Evolutionary conservation across 2,329 filamentous ascomycete genomes (phyloP).

Genomic region (Verticillium klebahnii): DNA sequence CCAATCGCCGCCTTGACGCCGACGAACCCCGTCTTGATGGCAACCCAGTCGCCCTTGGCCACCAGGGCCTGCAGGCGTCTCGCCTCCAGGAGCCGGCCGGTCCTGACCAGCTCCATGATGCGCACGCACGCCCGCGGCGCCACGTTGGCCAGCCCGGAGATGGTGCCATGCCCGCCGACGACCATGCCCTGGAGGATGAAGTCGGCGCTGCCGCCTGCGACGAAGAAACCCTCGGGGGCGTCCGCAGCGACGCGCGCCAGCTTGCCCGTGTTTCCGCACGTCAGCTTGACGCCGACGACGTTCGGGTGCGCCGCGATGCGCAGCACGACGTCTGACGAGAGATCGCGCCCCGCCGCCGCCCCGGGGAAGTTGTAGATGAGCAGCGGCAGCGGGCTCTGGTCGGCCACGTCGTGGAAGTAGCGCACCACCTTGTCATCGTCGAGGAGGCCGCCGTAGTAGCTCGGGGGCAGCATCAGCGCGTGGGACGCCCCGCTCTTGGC

Average conservation of each 20-base stretch:
- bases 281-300: conserved; percentile 60
- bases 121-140: conserved; percentile 61
- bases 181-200: conserved; percentile 68
- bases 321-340: conserved; percentile 52
- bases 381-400: conserved; percentile 51
- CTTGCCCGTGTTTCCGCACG: conserved; percentile 61
- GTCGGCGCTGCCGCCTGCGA: conserved; percentile 68
- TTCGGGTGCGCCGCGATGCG: conserved; percentile 48
- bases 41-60: conserved; percentile 40
- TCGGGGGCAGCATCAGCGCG: conserved; percentile 63
- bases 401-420: conserved; percentile 59
- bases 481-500: conserved; percentile 60
- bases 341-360: conserved; percentile 51
- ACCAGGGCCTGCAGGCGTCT: conserved; percentile 41
- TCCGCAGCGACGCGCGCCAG: conserved; percentile 52
- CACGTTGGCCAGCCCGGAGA: conserved; percentile 68
- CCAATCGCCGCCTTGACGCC: conserved; percentile 42
- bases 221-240: conserved; percentile 47
- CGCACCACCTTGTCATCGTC: conserved; percentile 51
- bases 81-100: conserved; percentile 53
- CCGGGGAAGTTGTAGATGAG: conserved; percentile 62
- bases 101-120: conserved; percentile 54
- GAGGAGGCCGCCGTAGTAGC: conserved; percentile 61
- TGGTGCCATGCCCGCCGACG: conserved; percentile 66
- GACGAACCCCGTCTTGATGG: conserved; percentile 43